Base-by-base conservation (phyloP, 305 asterid species). In the Fraxinus baroniana region DNA sequence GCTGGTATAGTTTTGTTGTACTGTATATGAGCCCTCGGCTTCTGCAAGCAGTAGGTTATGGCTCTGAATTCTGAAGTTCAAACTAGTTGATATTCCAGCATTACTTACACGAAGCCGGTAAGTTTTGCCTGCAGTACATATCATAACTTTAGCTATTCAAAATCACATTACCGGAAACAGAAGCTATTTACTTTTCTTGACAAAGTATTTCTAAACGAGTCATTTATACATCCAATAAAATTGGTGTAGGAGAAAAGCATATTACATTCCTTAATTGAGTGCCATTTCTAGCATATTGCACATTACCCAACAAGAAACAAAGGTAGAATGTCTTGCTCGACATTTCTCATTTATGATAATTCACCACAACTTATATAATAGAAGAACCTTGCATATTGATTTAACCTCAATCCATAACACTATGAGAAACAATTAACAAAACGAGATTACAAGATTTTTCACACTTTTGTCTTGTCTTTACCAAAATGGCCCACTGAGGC, bases 21-120 rank as follows among this genome's bases (percentile, higher is more conserved):
- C 95, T 0, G 98, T 96, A 76, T 96, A 96, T 15, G 97, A 92
- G 77, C 99, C 99, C 87, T 96, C 99, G 0, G 95, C 82, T 86
- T 96, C 99, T 33, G 97, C 98, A 74, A 96, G 86, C 86, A 96
- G 98, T 84, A 96, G 87, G 91, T 94, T 94, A 80, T 96, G 99
- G 89, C 82, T 89, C 87, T 94, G 98, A 84, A 96, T 91, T 83
- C 99, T 90, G 89, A 96, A 96, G 88, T 96, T 96, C 89, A 96
- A 90, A 84, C 98, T 93, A 12, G 99, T 94, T 1, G 98, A 96
- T 80, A 94, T 87, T 78, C 98, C 99, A 39, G 94, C 97, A 78
- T 96, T 96, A 91, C 94, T 93, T 79, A 96, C 98, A 57, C 98
- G 98, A 75, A 96, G 60, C n/a, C 99, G 89, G 81, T 96, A 96